Base-by-base conservation (phyloP, 2,329 filamentous ascomycete genomes). In the Herpotrichia juniperi region DNA sequence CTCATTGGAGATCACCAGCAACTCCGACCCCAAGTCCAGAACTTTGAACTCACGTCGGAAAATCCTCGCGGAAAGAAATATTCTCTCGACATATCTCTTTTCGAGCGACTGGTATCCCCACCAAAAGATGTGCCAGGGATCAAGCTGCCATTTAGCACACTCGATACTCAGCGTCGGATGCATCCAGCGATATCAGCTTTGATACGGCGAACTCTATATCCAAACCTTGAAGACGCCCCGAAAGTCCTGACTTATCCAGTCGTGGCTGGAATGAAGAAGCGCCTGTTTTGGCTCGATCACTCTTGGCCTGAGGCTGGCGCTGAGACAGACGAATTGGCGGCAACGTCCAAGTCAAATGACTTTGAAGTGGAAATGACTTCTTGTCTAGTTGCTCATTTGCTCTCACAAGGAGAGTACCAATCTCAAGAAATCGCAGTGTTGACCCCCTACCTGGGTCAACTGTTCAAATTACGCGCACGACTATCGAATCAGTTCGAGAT, bases 361-460 rank as follows among this genome's bases (percentile, higher is more conserved):
- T 86, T 75, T 26, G 88, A 91, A 62, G 75, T 87, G 0, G 76
- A 84, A 0, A 86, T 91, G 83, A 79, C 79, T 0, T 72, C 78
- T 3, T 79, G 81, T 0, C 72, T 91, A 0, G 84, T 90, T 0
- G 78, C 77, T 0, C 87, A 91, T 63, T 71, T 91, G 0, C 73
- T 87, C 4, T 76, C 78, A 0, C 88, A 91, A 63, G 87, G 87
- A 0, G 64, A 57, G 0, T 90, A 91, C 62, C 66, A 66, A 0
- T 65, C 71, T 0, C 76, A 76, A 0, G 84, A 90, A 3, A 88
- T 92, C 52, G 86, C 87, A 0, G 83, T 92, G 0, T 64, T 92
- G 3, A 90, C 88, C 0, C 85, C 84, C 0, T 87, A 87, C 52
- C 68, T 79, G 0, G 83, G 82, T 0, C 84, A 87, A 54, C 67